Percentiles rank a stretch among this genome's conserved stretches.
phyloP scores from a whole-genome alignment of 73 alveolate genomes.

The Blepharisma stoltei region DNA sequence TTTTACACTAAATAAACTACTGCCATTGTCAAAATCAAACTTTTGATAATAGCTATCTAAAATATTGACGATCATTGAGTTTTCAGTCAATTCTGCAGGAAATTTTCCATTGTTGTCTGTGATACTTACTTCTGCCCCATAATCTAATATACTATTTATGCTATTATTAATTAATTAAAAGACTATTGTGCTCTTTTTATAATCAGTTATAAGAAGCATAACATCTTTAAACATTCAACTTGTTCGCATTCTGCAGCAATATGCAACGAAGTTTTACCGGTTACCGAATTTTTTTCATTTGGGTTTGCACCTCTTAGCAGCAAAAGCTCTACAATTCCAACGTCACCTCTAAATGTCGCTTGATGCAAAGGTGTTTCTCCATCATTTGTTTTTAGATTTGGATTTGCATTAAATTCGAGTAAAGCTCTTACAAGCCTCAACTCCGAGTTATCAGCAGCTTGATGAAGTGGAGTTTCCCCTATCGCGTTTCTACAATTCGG shows the following conservation, averaged over 20 bases:
- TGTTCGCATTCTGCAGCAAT: not conserved
- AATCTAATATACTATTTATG: too few relatives aligned
- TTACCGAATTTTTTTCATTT: not conserved
- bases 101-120: too few relatives aligned
- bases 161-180: too few relatives aligned
- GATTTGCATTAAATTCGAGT: not conserved
- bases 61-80: too few relatives aligned
- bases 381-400: not conserved
- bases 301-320: not conserved
- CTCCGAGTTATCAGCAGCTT: not conserved
- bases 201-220: too few relatives aligned
- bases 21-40: too few relatives aligned
- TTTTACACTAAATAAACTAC: too few relatives aligned
- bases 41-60: too few relatives aligned
- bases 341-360: not conserved
- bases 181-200: too few relatives aligned
- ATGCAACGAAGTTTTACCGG: conserved; percentile 6
- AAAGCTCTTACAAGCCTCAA: not conserved
- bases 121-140: too few relatives aligned
- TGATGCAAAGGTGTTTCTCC: conserved; percentile 29
- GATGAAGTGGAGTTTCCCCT: conserved; percentile 30
- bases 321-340: not conserved
- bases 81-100: too few relatives aligned
- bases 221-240: not conserved
- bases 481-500: conserved; percentile 12